These are phyloP conservation scores for Aurifilum marmelostoma DNA, from an alignment of 2,329 filamentous ascomycete genomes.

Conservation along the genomic window DNA sequence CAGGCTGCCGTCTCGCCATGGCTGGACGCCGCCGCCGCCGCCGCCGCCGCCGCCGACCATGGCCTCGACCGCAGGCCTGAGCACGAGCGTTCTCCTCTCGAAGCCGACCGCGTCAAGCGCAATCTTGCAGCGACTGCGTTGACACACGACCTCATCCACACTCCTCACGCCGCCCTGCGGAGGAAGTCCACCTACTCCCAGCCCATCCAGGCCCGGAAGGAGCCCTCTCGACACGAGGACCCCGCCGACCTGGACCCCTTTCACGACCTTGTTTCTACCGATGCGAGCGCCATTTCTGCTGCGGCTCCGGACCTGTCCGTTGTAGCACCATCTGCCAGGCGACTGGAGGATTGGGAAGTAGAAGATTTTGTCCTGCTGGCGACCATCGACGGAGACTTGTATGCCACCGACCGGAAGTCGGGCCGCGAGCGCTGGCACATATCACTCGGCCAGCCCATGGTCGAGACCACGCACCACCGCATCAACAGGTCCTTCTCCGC, in stretches of 20 bases:
- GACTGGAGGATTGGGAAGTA: constrained; percentile 98
- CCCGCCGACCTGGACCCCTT: constrained; percentile 30
- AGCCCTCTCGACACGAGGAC: constrained; percentile 8
- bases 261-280: constrained; percentile 49
- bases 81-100: constrained; percentile 26
- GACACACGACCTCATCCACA: constrained; percentile 28
- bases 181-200: constrained; percentile 28
- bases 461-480: constrained; percentile 84
- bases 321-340: constrained; percentile 96
- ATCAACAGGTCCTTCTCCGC: constrained; percentile 56
- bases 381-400: constrained; percentile 97
- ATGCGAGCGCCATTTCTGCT: constrained; percentile 97
- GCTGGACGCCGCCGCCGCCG: constrained; percentile 5
- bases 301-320: constrained; percentile 96
- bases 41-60: constrained; percentile 4
- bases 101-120: constrained; percentile 28
- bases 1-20: constrained; percentile 26
- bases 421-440: constrained; percentile 86
- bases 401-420: constrained; percentile 86
- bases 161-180: constrained; percentile 23
- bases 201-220: constrained; percentile 20
- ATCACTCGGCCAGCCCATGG: constrained; percentile 81
- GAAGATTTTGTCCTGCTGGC: constrained; percentile 99
- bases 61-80: constrained; percentile 12
- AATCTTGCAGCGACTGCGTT: constrained; percentile 31